phyloP scores from a whole-genome alignment of 371 early-diverging fungal genomes.

The Mucor ambiguus region DNA sequence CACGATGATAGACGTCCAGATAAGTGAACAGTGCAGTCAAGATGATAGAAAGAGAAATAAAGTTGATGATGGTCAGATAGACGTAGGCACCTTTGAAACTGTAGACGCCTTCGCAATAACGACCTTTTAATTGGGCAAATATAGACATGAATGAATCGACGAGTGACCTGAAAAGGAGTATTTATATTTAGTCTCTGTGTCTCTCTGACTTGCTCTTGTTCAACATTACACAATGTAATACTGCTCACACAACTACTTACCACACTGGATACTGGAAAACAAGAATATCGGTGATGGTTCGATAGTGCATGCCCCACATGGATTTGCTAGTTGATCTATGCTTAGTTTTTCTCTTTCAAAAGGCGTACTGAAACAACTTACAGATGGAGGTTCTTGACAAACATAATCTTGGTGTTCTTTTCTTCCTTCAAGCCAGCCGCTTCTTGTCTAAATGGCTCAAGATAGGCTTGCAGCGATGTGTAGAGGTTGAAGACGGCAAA shows the following conservation, averaged over 20 bases:
- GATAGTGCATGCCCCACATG: slow-evolving; percentile 52
- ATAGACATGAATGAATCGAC: slow-evolving; percentile 50
- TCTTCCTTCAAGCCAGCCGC: slow-evolving; percentile 33
- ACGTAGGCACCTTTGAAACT: slow-evolving; percentile 49
- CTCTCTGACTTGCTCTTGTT: background rate
- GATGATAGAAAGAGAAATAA: slow-evolving; percentile 42
- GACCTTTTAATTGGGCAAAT: slow-evolving; percentile 39
- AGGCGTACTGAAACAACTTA: slow-evolving; percentile 21
- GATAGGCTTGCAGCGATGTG: slow-evolving; percentile 44
- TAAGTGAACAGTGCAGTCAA: slow-evolving; percentile 47
- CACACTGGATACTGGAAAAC: slow-evolving; percentile 53
- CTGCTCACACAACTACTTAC: slow-evolving; percentile 20
- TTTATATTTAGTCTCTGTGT: background rate
- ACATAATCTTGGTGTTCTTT: slow-evolving; percentile 38
- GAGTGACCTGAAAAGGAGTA: slow-evolving; percentile 34
- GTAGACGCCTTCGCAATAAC: slow-evolving; percentile 42
- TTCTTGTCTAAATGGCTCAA: slow-evolving; percentile 45
- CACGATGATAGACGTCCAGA: slow-evolving; percentile 41
- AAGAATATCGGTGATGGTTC: slow-evolving; percentile 43
- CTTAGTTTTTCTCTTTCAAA: background rate
- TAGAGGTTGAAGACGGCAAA: slow-evolving; percentile 54
- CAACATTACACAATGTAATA: background rate
- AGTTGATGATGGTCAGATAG: slow-evolving; percentile 49
- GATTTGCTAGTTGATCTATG: slow-evolving; percentile 33
- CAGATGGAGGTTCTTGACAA: slow-evolving; percentile 37